Conservation (phyloP, 805 yeast species). For the Kodamaea sagamina region DNA sequence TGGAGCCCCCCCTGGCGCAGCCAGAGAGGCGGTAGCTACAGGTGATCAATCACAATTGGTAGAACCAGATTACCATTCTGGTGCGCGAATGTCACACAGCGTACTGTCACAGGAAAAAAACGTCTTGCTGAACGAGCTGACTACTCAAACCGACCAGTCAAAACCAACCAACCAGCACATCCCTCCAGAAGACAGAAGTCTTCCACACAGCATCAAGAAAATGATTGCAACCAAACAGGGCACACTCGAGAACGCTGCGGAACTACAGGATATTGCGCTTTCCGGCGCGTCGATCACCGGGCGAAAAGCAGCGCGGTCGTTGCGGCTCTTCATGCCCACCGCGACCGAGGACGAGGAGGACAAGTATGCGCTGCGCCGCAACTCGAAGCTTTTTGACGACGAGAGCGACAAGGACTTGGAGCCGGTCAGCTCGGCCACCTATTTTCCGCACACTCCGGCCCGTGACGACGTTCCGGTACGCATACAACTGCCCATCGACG, state of each 20-base stretch:
- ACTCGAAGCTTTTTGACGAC: slow-evolving; percentile 10
- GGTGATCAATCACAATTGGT: too few relatives aligned
- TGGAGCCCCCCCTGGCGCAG: too few relatives aligned
- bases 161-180: too few relatives aligned
- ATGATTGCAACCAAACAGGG: not conserved
- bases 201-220: too few relatives aligned
- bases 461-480: slow-evolving; percentile 15
- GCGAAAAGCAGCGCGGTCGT: slow-evolving; percentile 58
- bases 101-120: too few relatives aligned
- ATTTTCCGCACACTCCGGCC: slow-evolving; percentile 63
- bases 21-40: too few relatives aligned
- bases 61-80: too few relatives aligned
- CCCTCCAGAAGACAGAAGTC: too few relatives aligned
- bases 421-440: slow-evolving; percentile 70
- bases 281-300: slow-evolving; percentile 39
- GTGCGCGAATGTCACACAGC: too few relatives aligned
- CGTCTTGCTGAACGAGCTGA: too few relatives aligned
- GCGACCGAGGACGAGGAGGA: slow-evolving; percentile 17
- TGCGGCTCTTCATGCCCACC: slow-evolving; percentile 51
- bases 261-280: slow-evolving; percentile 10
- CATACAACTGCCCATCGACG: slow-evolving; percentile 4
- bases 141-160: too few relatives aligned
- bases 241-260: slow-evolving; percentile 1
- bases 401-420: slow-evolving; percentile 28
- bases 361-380: slow-evolving; percentile 11